Evolutionary conservation across 169 alveolate species (phyloP).

Genomic region (Eimeria maxima): DNA sequence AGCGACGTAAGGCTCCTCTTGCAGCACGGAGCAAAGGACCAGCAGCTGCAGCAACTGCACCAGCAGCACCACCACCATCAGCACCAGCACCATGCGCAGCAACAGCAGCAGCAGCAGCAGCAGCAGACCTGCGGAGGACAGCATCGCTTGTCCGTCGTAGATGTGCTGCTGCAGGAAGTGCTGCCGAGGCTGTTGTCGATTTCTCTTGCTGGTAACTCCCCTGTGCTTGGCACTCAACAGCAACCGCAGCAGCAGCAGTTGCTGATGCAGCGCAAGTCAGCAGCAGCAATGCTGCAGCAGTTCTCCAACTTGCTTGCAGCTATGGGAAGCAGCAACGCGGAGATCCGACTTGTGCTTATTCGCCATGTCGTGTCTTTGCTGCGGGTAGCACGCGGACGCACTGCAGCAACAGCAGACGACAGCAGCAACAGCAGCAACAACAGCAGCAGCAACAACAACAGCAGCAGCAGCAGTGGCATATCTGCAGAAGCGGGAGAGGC

Average conservation of each 20-base stretch:
- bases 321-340: constrained; percentile 79
- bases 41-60: constrained; percentile 48
- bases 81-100: no score
- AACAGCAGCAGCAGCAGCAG: constrained; percentile 70
- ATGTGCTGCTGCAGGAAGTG: constrained; percentile 65
- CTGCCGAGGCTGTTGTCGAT: constrained; percentile 72
- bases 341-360: constrained; percentile 57
- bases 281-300: constrained; percentile 63
- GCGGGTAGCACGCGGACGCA: constrained; percentile 39
- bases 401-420: constrained; percentile 12
- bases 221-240: neutral
- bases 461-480: neutral
- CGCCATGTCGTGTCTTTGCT: constrained; percentile 52
- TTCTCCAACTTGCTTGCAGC: constrained; percentile 55
- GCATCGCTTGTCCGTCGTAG: constrained; percentile 54
- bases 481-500: constrained; percentile 40
- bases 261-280: neutral
- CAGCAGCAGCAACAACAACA: neutral
- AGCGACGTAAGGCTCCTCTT: constrained; percentile 38
- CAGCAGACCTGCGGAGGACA: constrained; percentile 51
- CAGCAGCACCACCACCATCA: no score
- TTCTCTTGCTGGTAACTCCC: constrained; percentile 24
- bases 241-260: constrained; percentile 49
- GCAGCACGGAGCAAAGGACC: constrained; percentile 39
- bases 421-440: neutral